Percentiles rank a stretch among this genome's conserved stretches.
These are phyloP conservation scores for Cytospora leucostoma DNA, from an alignment of 2,329 filamentous ascomycete species.

Conservation along the genomic window DNA sequence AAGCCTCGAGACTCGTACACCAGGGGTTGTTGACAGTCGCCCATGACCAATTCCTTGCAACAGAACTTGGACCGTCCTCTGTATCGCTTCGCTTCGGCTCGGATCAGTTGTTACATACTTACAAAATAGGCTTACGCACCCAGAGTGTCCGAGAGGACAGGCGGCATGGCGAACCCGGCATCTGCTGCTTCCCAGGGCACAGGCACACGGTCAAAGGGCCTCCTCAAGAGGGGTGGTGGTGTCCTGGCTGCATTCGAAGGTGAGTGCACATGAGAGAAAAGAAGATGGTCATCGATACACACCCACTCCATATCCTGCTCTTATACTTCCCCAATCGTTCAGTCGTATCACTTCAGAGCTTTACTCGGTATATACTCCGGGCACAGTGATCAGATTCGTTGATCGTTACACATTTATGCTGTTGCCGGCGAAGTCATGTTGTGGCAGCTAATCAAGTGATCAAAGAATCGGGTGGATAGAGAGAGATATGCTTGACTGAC, in stretches of 20 bases:
- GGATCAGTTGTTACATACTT: too few relatives aligned
- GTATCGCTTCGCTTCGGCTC: too few relatives aligned
- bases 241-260: slow-evolving; percentile 64
- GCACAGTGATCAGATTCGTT: too few relatives aligned
- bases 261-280: slow-evolving; percentile 41
- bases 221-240: slow-evolving; percentile 52
- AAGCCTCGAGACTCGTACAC: too few relatives aligned
- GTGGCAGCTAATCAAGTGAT: slow-evolving; percentile 11
- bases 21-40: too few relatives aligned
- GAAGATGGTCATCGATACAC: background rate
- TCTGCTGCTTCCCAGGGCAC: slow-evolving; percentile 38
- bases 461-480: background rate
- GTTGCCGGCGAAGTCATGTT: slow-evolving; percentile 24
- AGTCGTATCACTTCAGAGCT: too few relatives aligned
- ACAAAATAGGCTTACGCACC: background rate
- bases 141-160: background rate
- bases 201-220: slow-evolving; percentile 28
- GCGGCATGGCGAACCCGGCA: slow-evolving; percentile 51
- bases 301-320: background rate
- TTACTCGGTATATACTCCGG: too few relatives aligned
- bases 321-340: background rate
- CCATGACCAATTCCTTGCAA: too few relatives aligned
- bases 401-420: slow-evolving; percentile 1
- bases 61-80: too few relatives aligned
- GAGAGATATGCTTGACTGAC: too few relatives aligned